Percentiles rank a stretch among this genome's conserved stretches.
phyloP scores from a whole-genome alignment of 805 yeast genomes.

The Candida vaughaniae region DNA sequence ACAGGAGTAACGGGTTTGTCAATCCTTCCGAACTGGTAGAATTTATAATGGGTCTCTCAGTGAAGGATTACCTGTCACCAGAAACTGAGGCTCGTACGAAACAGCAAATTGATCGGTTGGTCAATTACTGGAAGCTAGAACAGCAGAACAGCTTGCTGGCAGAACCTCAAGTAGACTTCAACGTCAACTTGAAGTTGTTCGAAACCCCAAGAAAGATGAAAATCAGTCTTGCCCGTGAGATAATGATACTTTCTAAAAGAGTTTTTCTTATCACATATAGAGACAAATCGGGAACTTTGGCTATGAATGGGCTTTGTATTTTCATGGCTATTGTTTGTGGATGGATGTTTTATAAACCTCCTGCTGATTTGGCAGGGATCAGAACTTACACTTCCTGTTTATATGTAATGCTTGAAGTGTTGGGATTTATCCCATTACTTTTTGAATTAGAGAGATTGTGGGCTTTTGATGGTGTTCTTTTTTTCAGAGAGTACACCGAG shows the following conservation, averaged over 20 bases:
- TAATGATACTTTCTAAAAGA: slow-evolving; percentile 33
- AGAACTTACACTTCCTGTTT: slow-evolving; percentile 48
- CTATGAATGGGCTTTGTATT: slow-evolving; percentile 39
- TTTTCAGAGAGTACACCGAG: slow-evolving; percentile 64
- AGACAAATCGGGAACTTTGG: slow-evolving; percentile 30
- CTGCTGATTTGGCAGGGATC: slow-evolving; percentile 58
- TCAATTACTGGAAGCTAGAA: slow-evolving; percentile 23
- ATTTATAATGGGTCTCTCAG: slow-evolving; percentile 35
- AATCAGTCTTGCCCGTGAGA: slow-evolving; percentile 29
- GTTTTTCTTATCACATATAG: slow-evolving; percentile 31
- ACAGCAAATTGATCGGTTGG: slow-evolving; percentile 24
- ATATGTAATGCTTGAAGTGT: slow-evolving; percentile 37
- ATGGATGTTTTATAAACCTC: slow-evolving; percentile 73
- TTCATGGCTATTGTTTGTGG: slow-evolving; percentile 65
- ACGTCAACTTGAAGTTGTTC: slow-evolving; percentile 10
- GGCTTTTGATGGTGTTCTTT: slow-evolving; percentile 35
- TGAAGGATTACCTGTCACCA: slow-evolving; percentile 31
- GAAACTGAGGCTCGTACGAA: slow-evolving; percentile 22
- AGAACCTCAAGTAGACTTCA: slow-evolving; percentile 7
- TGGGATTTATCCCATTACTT: slow-evolving; percentile 41
- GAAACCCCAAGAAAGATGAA: slow-evolving; percentile 10
- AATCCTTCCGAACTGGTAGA: slow-evolving; percentile 23
- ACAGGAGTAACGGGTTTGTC: neutral
- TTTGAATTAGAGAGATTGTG: slow-evolving; percentile 41
- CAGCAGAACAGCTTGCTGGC: slow-evolving; percentile 2